Evolutionary conservation across 23 red algal genomes (phyloP).

Genomic region (Gracilaria vermiculophylla): DNA sequence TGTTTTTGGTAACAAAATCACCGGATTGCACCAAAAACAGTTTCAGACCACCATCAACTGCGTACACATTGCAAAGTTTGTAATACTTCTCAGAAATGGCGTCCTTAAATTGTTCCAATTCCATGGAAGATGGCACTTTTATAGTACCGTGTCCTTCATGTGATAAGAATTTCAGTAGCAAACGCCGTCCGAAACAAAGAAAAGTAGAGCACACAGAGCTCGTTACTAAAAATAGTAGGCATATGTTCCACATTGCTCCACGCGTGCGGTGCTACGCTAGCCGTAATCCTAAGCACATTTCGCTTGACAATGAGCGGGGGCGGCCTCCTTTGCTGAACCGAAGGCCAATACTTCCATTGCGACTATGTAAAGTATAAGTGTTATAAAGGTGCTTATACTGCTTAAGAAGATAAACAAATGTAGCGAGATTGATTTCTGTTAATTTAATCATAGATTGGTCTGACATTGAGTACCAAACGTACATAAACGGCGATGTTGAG

Average conservation of each 20-base stretch:
- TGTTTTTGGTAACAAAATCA: slow-evolving; percentile 16
- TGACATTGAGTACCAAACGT: neutral
- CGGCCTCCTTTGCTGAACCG: neutral
- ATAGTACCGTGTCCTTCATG: neutral
- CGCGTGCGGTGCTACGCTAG: neutral
- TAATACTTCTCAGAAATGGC: slow-evolving; percentile 17
- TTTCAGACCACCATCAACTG: slow-evolving; percentile 24
- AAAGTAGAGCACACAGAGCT: neutral
- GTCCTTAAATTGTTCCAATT: neutral
- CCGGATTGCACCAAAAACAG: slow-evolving; percentile 9
- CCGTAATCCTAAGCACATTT: neutral
- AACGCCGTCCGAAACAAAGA: neutral
- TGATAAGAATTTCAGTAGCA: neutral
- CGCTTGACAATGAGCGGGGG: neutral
- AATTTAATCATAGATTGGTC: slow-evolving; percentile 22
- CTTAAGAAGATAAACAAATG: neutral
- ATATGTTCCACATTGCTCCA: neutral
- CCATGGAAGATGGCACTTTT: neutral
- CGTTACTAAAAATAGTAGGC: neutral
- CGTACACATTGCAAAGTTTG: neutral
- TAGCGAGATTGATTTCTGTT: neutral
- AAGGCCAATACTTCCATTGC: neutral
- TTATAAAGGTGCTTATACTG: neutral
- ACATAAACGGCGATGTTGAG: too few species aligned
- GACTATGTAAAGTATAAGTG: neutral